Base-by-base conservation (phyloP, 1,284 basidiomycete genomes). In the Ustilago loliicola region DNA sequence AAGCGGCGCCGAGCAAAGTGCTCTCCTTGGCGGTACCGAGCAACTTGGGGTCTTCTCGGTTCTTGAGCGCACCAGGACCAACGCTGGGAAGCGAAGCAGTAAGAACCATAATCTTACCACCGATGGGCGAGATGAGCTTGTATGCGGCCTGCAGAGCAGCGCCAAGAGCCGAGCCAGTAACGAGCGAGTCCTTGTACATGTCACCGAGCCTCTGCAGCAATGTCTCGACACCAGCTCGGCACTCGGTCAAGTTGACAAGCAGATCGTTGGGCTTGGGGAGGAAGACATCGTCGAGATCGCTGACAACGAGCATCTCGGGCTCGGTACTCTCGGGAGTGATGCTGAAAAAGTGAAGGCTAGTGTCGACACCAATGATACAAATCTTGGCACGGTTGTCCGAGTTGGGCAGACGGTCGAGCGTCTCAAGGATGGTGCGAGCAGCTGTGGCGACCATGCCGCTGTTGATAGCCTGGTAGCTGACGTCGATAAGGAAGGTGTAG, bases 401-500 rank as follows among this genome's bases (percentile, higher is more conserved):
- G 87, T 99, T 96, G 40, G 97, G 97, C 77, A 99, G 92, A 61
- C 94, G 92, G 80, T 98, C 96, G 66, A 99, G 89, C 80, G 93
- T 95, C 88, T 98, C 96, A 60, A 98, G 90, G 74, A 99, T 94
- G 4, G 97, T 96, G 54, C 95, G 91, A 3, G 95, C 97, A 21
- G 96, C 96, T 58, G 96, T 98, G 19, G 96, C 96, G 40, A 98
- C 94, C 96, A 99, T 98, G 61, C 95, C 93, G 66, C 69, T 80
- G 56, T 71, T 63, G 62, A 99, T 91, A 40, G 96, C 95, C 50
- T 92, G 88, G 86, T 97, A 94, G 83, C 93, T 94, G 79, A 99
- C 95, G 85, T 99, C 97, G 87, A 99, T 94, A 82, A 99, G 90
- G 89, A 99, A 98, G 63, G 96, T 91, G 88, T 98, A 98, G 61